Conservation (phyloP, 2,329 filamentous ascomycete species). For the Paraphoma sp. region DNA sequence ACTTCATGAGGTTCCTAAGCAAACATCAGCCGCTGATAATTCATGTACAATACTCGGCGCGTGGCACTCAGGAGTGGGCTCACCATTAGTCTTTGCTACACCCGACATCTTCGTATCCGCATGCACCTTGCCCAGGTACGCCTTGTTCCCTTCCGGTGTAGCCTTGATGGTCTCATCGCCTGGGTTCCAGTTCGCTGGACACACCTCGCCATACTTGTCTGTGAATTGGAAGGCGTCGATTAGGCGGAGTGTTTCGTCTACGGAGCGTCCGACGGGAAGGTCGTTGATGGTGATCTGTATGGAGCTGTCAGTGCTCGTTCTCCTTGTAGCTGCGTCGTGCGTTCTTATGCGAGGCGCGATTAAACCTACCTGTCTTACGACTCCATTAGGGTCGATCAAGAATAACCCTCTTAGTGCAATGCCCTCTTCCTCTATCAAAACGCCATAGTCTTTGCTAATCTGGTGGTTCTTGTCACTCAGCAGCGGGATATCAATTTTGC, state of each 20-base stretch:
- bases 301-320: constrained; percentile 9
- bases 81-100: constrained; percentile 39
- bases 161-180: constrained; percentile 50
- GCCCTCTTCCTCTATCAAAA: constrained; percentile 69
- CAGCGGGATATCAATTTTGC: constrained; percentile 66
- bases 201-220: constrained; percentile 52
- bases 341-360: background rate
- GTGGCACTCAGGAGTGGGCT: background rate
- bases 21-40: background rate
- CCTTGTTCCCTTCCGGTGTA: constrained; percentile 49
- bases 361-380: constrained; percentile 56
- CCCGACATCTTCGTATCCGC: constrained; percentile 45
- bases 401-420: constrained; percentile 69
- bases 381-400: constrained; percentile 69
- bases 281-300: constrained; percentile 69
- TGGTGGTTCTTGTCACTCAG: constrained; percentile 68
- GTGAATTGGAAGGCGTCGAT: constrained; percentile 59
- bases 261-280: constrained; percentile 68
- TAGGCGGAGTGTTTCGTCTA: constrained; percentile 68
- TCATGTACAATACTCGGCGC: background rate
- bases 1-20: background rate
- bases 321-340: background rate
- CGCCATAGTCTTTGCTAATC: constrained; percentile 67
- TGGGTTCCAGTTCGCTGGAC: constrained; percentile 53
- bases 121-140: constrained; percentile 44